phyloP scores from a whole-genome alignment of 164 flowering plant species.

The Vitis amurensis region DNA sequence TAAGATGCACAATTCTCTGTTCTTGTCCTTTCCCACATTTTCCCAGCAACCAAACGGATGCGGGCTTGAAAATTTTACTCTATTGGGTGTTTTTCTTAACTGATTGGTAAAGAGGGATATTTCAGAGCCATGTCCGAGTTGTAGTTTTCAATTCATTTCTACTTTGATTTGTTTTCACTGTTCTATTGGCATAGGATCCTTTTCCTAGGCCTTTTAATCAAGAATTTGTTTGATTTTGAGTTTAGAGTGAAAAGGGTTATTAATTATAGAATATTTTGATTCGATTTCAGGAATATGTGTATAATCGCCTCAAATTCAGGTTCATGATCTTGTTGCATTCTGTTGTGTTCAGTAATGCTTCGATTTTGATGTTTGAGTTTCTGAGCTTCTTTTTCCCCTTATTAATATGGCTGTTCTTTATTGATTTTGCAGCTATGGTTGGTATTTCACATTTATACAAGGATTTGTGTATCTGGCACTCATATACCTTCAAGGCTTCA shows the following conservation, averaged over 20 bases:
- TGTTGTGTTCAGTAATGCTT: not conserved
- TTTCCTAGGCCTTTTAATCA: no score
- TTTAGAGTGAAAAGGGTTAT: no score
- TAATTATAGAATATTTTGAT: no score
- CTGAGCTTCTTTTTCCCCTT: not conserved
- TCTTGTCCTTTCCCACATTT: not conserved
- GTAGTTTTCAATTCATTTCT: no score
- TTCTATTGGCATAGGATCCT: no score
- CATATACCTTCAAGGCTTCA: conserved; percentile 76
- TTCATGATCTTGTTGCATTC: conserved; percentile 3
- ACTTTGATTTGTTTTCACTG: no score
- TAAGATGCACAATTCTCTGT: no score
- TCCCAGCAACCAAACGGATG: not conserved
- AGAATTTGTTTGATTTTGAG: no score
- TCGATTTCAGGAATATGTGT: conserved; percentile 76
- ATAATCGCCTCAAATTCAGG: conserved; percentile 84
- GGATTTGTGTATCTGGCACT: conserved; percentile 78
- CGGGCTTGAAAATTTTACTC: no score
- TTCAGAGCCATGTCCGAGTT: no score
- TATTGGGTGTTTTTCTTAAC: no score
- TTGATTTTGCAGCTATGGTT: conserved; percentile 67
- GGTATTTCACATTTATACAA: conserved; percentile 96
- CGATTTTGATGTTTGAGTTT: not conserved
- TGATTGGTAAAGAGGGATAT: no score
- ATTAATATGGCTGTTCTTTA: not conserved